Evolutionary conservation across 768 basidiomycete genomes (phyloP), one percentile per base, ranked within the genome.

Genomic region (Lactarius hatsudake): DNA sequence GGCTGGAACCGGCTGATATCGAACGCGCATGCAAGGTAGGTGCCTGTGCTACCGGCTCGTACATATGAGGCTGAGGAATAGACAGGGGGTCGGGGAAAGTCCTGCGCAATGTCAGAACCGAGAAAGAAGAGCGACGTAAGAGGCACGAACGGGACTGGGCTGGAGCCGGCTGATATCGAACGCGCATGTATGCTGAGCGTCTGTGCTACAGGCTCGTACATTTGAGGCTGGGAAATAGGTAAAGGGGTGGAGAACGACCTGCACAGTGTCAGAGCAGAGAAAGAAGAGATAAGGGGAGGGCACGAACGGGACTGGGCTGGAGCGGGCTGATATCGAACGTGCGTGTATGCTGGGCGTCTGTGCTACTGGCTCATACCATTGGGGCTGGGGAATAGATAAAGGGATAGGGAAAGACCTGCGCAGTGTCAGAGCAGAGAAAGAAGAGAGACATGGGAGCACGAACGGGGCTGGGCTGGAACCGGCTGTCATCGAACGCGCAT

Each of bases 271-370:
- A 66, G 61, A 13, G 13, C 7, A 51, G 28, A 9, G 51, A 12
- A 32, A 30, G 4, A 20, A 36, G 28, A 26, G 30, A 36, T n/a
- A 26, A 30, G 32, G 3, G 30, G 8, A 3, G 17, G 28, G 17
- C 12, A 68, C 62, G 42, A 60, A 67, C 66, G 36, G 18, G 5
- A 18, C 23, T 54, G 58, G 18, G 62, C 53, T 59, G 9, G 66
- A 67, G 36, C 28, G 18, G 1, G 17, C 38, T 5, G 61, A 62
- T 3, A 28, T n/a, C 7, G 34, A 54, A 26, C 61, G 61, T 18
- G 36, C 26, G 8, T 62, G 43, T 36, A 54, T 17, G 36, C 34
- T 51, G 2, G 23, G 13, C 23, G 20, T 18, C n/a, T 32, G 56
- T 3, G 34, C 30, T 3, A 48, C 45, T 2, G 65, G n/a, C 12